phyloP scores from a whole-genome alignment of 2,329 filamentous ascomycete genomes.

The Xylariaceae sp. region DNA sequence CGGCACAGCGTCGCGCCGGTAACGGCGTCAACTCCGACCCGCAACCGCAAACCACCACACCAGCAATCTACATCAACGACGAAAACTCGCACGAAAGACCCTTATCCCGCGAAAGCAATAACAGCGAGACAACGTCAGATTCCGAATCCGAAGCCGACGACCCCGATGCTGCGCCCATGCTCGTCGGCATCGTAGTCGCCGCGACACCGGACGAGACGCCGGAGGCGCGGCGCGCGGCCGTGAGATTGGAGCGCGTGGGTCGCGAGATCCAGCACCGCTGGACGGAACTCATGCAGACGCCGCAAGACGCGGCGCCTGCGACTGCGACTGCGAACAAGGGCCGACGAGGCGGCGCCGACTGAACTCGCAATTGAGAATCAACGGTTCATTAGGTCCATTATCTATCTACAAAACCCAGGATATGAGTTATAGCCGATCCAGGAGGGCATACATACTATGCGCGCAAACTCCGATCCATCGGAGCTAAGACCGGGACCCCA shows the following conservation, averaged over 20 bases:
- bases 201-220: constrained; percentile 41
- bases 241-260: constrained; percentile 49
- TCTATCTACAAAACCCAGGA: neutral
- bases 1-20: neutral
- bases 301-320: neutral
- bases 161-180: constrained; percentile 42
- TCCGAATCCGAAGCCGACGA: constrained; percentile 19
- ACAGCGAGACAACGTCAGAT: constrained; percentile 5
- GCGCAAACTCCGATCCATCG: neutral
- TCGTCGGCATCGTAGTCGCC: constrained; percentile 52
- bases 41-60: neutral
- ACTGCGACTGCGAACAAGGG: neutral
- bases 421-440: too few species aligned
- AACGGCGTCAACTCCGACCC: neutral
- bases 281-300: constrained; percentile 32
- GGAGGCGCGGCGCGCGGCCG: constrained; percentile 50
- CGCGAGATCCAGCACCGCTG: constrained; percentile 51
- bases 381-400: too few species aligned
- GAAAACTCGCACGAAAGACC: neutral
- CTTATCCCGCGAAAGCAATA: neutral
- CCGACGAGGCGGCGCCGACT: neutral
- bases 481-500: neutral
- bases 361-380: neutral
- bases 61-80: constrained; percentile 7
- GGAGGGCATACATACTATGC: too few species aligned